Evolutionary conservation across 1,284 basidiomycete species (phyloP), one percentile per base, ranked within the genome.

Genomic region (Apiotrichum gamsii): DNA sequence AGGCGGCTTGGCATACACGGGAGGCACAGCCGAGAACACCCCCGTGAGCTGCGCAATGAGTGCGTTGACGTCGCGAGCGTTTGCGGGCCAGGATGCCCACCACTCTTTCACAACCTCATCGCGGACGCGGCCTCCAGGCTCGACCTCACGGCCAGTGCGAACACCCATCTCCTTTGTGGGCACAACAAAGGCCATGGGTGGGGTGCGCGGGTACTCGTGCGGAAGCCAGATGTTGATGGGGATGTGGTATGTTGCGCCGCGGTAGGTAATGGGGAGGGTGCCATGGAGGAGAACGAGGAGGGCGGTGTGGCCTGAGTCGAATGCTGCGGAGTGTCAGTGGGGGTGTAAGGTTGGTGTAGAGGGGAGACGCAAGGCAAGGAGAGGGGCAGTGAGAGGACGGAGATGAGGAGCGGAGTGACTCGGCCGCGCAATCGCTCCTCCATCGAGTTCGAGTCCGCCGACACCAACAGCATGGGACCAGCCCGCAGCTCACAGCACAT

Each of bases 111-210:
- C 25, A 28, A 28, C 25, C 25, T 28, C 25, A 28, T 28, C 25
- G 25, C 25, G 25, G 11, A 28, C 25, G 11, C 6, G 25, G 6
- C 25, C 8, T 28, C 25, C 25, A 38, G 85, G 81, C 60, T 96
- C 90, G 54, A 97, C 78, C 59, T 81, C 77, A 39, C 77, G 78
- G 13, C 85, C 81, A 20, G 86, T 79, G 54, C 84, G 82, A 56
- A 99, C 81, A 49, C 91, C 82, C 86, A 98, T 93, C 59, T 88
- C 84, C 41, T 76, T 79, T 1, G 90, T 96, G n/a, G 95, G 94
- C 11, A 89, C 84, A 53, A 99, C 93, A 72, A 90, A 97, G n/a
- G 80, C 79, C 60, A 98, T 80, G 8, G 95, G 95, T 2, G 90
- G 82, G 24, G 77, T 75, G 36, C 78, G 76, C 3, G 90, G 90